These are phyloP conservation scores for Pseudonectria foliicola DNA, from an alignment of 2,329 filamentous ascomycete species.

Conservation along the genomic window DNA sequence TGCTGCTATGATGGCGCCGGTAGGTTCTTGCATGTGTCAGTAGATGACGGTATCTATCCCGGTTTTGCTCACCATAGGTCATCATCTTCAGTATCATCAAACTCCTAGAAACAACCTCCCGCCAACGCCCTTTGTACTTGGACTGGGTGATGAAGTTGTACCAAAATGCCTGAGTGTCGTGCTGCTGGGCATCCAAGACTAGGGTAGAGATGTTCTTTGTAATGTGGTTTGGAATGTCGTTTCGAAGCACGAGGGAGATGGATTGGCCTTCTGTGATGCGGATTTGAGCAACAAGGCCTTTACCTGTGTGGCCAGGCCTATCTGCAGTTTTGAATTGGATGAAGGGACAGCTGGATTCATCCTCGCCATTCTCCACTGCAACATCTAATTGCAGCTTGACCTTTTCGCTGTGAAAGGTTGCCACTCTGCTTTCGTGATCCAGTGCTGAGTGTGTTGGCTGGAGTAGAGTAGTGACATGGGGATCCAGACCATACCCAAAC, in stretches of 20 bases:
- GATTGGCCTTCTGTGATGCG: conserved; percentile 58
- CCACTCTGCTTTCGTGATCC: conserved; percentile 46
- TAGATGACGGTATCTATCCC: background rate
- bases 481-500: conserved; percentile 61
- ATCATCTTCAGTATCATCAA: conserved; percentile 69
- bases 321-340: conserved; percentile 50
- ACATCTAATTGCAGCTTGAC: conserved; percentile 61
- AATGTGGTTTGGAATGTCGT: conserved; percentile 51
- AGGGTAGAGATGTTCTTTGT: conserved; percentile 50
- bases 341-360: conserved; percentile 36
- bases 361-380: conserved; percentile 51
- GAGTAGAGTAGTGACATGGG: conserved; percentile 52
- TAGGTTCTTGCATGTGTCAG: conserved; percentile 48
- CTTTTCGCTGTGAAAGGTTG: conserved; percentile 53
- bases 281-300: conserved; percentile 56
- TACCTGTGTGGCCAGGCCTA: conserved; percentile 46
- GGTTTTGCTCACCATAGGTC: conserved; percentile 45
- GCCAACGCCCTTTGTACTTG: conserved; percentile 64
- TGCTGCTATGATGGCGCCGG: conserved; percentile 68
- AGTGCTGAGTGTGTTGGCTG: conserved; percentile 34
- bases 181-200: conserved; percentile 55
- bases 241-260: conserved; percentile 61
- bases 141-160: conserved; percentile 65
- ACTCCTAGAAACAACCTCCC: conserved; percentile 64
- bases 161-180: conserved; percentile 66